Percentiles rank a stretch among this genome's conserved stretches.
Conservation (phyloP, 2,329 filamentous ascomycete genomes). For the Stemphylium lycopersici region DNA sequence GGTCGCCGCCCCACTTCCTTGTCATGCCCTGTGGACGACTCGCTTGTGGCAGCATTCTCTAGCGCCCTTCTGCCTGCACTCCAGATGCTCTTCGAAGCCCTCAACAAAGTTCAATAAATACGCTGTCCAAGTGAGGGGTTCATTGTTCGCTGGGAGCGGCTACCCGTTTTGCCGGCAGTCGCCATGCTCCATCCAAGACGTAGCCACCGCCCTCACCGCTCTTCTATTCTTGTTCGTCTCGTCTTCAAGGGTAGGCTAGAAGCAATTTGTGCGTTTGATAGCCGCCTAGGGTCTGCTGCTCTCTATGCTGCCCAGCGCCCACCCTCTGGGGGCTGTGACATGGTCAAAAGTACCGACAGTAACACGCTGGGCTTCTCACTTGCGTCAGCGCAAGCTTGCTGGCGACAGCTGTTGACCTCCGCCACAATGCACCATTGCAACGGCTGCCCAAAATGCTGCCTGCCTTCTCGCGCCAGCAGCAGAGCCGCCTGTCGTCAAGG, state of each 20-base stretch:
- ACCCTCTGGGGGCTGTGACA: slow-evolving; percentile 18
- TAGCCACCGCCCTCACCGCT: slow-evolving; percentile 36
- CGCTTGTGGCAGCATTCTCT: slow-evolving; percentile 42
- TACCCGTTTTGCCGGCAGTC: slow-evolving; percentile 38
- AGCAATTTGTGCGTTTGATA: slow-evolving; percentile 32
- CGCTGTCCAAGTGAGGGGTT: slow-evolving; percentile 31
- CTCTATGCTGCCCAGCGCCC: slow-evolving; percentile 20
- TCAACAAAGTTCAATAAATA: slow-evolving; percentile 26
- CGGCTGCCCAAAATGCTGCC: slow-evolving; percentile 27
- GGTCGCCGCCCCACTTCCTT: slow-evolving; percentile 28
- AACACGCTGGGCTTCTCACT: slow-evolving; percentile 5
- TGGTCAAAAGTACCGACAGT: slow-evolving; percentile 17
- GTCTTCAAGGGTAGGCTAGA: slow-evolving; percentile 22
- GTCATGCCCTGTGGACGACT: slow-evolving; percentile 32
- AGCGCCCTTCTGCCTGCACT: slow-evolving; percentile 34
- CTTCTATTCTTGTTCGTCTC: slow-evolving; percentile 37
- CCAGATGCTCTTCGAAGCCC: slow-evolving; percentile 32
- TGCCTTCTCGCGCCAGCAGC: slow-evolving; percentile 34
- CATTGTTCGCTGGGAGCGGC: slow-evolving; percentile 24
- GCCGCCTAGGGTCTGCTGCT: slow-evolving; percentile 29
- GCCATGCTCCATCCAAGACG: slow-evolving; percentile 10
- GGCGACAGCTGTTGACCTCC: slow-evolving; percentile 25
- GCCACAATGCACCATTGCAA: slow-evolving; percentile 35
- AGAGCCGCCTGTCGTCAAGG: slow-evolving; percentile 34
- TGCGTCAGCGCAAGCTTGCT: slow-evolving; percentile 3